phyloP scores from a whole-genome alignment of 2,329 filamentous ascomycete species.

The Sporothrix pseudoabietina region DNA sequence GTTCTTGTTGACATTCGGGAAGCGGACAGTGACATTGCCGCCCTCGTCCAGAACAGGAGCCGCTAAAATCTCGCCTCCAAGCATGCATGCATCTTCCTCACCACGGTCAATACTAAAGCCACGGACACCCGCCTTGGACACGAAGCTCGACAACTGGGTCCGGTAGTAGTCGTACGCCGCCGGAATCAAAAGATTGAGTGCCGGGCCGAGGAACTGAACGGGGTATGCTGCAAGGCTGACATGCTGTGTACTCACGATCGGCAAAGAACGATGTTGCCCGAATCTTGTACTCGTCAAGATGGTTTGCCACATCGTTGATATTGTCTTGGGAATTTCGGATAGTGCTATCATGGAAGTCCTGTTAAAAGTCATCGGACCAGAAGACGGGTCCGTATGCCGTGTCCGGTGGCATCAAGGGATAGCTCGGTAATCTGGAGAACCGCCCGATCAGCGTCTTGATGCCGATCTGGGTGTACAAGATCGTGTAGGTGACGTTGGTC shows the following conservation, averaged over 20 bases:
- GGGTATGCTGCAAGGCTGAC: conserved; percentile 23
- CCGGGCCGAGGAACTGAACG: conserved; percentile 40
- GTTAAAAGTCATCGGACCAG: conserved; percentile 43
- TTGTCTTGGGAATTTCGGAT: conserved; percentile 42
- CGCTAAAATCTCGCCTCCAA: conserved; percentile 42
- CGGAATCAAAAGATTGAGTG: conserved; percentile 44
- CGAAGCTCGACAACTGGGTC: conserved; percentile 39
- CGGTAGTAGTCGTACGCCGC: conserved; percentile 43
- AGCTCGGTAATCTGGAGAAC: conserved; percentile 39
- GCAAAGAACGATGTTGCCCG: conserved; percentile 42
- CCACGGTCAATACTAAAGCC: conserved; percentile 46
- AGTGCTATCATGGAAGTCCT: conserved; percentile 40
- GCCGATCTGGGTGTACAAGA: conserved; percentile 35
- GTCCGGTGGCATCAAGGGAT: conserved; percentile 41
- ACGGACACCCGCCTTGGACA: conserved; percentile 40
- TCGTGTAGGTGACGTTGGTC: conserved; percentile 40
- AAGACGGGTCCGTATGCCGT: conserved; percentile 42
- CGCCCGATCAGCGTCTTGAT: conserved; percentile 24
- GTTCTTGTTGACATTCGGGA: conserved; percentile 36
- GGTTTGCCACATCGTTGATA: conserved; percentile 42
- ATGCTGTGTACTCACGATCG: conserved; percentile 36
- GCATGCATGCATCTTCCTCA: conserved; percentile 44
- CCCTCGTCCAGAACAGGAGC: conserved; percentile 41
- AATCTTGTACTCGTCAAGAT: conserved; percentile 41
- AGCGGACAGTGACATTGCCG: conserved; percentile 40